These are phyloP conservation scores for Gossypium davidsonii DNA, from an alignment of 441 rosid genomes.

Conservation along the genomic window DNA sequence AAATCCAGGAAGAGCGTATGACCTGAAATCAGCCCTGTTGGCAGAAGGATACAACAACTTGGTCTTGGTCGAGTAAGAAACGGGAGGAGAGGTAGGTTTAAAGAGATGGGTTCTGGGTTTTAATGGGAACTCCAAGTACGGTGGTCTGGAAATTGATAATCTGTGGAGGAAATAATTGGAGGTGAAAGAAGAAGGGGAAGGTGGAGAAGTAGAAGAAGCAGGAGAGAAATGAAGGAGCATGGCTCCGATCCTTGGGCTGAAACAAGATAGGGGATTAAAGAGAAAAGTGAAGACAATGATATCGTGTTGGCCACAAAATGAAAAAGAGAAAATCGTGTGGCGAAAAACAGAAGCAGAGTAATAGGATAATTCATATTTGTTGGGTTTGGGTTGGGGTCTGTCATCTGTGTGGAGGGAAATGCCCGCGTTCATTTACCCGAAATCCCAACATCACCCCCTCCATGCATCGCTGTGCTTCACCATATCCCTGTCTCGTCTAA, in stretches of 20 bases:
- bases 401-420: constrained; percentile 12
- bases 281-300: not conserved
- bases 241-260: not conserved
- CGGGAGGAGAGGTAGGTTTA: not conserved
- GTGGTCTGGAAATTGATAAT: constrained; percentile 10
- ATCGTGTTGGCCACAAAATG: not conserved
- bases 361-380: constrained; percentile 10
- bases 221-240: constrained; percentile 11
- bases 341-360: not conserved
- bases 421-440: not conserved
- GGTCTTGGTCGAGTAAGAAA: not conserved
- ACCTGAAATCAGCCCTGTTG: constrained; percentile 21
- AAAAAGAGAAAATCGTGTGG: not conserved
- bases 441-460: not conserved
- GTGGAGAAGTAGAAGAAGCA: constrained; percentile 7
- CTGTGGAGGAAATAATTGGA: not conserved
- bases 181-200: not conserved
- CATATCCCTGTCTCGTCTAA: not conserved
- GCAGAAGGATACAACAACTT: not conserved
- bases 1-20: constrained; percentile 54
- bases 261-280: not conserved
- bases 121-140: not conserved
- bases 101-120: constrained; percentile 5
- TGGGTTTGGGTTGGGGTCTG: not conserved
- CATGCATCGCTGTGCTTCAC: not conserved